Evolutionary conservation across 768 basidiomycete genomes (phyloP), one percentile per base, ranked within the genome.

Genomic region (Podaxis rugospora): DNA sequence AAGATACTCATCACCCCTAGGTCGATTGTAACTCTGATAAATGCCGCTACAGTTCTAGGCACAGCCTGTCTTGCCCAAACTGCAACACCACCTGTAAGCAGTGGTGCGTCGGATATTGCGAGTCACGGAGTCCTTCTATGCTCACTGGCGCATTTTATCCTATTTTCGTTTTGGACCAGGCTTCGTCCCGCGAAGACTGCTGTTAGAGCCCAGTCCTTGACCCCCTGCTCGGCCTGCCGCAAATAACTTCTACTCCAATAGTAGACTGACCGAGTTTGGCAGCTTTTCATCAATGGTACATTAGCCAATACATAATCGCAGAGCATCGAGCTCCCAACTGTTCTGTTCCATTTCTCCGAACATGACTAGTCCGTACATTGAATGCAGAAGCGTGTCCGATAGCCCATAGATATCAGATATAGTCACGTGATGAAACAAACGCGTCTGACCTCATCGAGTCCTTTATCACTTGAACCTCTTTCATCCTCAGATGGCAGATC

Each of bases 401-500:
- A 44, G 18, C n/a, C 16, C 36, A 2, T 13, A 42, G 13, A 25
- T 42, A 50, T 7, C 21, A 42, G 37, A 21, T 13, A 39, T 6
- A 52, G 47, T 25, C 55, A 59, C 55, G 62, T 57, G 57, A 44
- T 35, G 27, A 13, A 13, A 4, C 40, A 21, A 40, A 36, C 51
- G 55, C 59, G 51, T 63, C 55, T 39, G 53, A 27, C 23, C 32
- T 35, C n/a, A 46, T 21, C 27, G 23, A 51, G 42, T 21, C n/a
- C 42, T 53, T 62, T 49, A 47, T 21, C 51, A 32, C 59, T 51
- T 63, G 59, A 23, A 50, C 57, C 35, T 58, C 50, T 21, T 56
- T 39, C 40, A 52, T 28, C 58, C 42, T 51, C 55, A 52, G 62
- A 90, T 90, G 89, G 79, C 87, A 25, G 82, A 89, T 70, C 77